Conservation (phyloP, 169 alveolate genomes). For the Hammondia hammondi region DNA sequence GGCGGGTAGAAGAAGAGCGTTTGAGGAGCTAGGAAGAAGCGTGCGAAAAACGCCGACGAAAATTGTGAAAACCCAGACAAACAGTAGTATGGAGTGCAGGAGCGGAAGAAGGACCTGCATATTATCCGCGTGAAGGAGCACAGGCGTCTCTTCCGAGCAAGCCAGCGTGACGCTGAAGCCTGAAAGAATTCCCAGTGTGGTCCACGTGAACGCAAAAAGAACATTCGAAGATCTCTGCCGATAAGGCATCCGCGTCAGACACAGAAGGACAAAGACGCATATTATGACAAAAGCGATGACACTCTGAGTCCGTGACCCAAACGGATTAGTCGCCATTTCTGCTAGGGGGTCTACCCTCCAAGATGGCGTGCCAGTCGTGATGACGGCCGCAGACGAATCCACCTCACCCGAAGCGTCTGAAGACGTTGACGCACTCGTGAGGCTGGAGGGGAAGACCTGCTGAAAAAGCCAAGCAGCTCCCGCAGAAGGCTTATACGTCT, state of each 20-base stretch:
- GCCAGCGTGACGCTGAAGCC: slow-evolving; percentile 18
- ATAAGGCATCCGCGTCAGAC: background rate
- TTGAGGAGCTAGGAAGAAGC: slow-evolving; percentile 12
- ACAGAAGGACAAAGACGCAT: background rate
- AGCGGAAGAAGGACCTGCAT: background rate
- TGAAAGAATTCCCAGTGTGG: background rate
- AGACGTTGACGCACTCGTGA: background rate
- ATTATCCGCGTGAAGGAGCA: background rate
- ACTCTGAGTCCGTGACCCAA: slow-evolving; percentile 12
- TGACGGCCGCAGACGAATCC: background rate
- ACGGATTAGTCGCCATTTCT: background rate
- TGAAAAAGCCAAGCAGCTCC: slow-evolving; percentile 1
- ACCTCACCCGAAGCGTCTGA: background rate
- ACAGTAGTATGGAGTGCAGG: background rate
- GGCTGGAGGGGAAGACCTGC: background rate
- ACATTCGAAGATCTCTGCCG: slow-evolving; percentile 24
- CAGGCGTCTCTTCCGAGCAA: background rate
- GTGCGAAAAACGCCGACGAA: background rate
- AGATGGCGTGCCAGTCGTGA: background rate
- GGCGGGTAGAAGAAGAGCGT: background rate
- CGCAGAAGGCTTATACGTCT: background rate
- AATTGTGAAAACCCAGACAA: background rate
- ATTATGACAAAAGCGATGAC: background rate
- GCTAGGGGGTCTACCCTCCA: background rate
- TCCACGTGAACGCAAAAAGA: slow-evolving; percentile 16